A percentile compares a stretch with the other conserved stretches of the same genome.
Conservation (phyloP, 83 land plant genomes). For the Picea abies region DNA sequence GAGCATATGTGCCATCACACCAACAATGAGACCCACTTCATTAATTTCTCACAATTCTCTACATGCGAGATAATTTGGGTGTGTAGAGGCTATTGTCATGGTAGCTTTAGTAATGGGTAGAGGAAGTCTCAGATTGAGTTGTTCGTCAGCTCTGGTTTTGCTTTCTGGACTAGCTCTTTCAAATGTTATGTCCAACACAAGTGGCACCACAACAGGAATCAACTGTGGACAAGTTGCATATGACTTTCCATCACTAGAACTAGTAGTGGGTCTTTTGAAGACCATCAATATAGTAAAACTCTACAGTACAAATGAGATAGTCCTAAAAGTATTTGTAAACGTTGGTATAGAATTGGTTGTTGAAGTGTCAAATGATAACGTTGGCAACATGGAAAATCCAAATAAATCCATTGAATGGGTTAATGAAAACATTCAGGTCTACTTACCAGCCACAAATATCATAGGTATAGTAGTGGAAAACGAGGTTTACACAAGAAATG, state of each 20-base stretch:
- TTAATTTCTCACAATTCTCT: no score
- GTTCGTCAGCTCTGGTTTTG: no score
- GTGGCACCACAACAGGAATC: constrained; percentile 35
- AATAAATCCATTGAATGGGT: constrained; percentile 48
- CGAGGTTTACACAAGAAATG: constrained; percentile 43
- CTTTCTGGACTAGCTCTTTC: no score
- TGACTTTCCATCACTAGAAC: constrained; percentile 58
- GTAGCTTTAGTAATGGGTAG: no score
- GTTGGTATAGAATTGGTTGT: constrained; percentile 46
- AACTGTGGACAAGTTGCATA: constrained; percentile 74
- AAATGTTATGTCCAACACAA: not conserved
- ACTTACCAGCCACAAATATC: constrained; percentile 61
- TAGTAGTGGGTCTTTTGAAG: constrained; percentile 47
- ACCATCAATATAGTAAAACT: constrained; percentile 46
- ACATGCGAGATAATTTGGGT: no score
- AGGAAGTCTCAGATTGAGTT: no score
- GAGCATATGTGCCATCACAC: no score
- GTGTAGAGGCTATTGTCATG: no score
- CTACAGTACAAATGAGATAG: constrained; percentile 42
- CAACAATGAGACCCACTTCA: no score
- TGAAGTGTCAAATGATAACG: constrained; percentile 40
- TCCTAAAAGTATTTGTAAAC: constrained; percentile 56
- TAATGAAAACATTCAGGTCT: constrained; percentile 36
- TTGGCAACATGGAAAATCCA: constrained; percentile 32
- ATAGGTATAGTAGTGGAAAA: constrained; percentile 62